phyloP scores from a whole-genome alignment of 2,329 filamentous ascomycete genomes.

The Verticillium dahliae region DNA sequence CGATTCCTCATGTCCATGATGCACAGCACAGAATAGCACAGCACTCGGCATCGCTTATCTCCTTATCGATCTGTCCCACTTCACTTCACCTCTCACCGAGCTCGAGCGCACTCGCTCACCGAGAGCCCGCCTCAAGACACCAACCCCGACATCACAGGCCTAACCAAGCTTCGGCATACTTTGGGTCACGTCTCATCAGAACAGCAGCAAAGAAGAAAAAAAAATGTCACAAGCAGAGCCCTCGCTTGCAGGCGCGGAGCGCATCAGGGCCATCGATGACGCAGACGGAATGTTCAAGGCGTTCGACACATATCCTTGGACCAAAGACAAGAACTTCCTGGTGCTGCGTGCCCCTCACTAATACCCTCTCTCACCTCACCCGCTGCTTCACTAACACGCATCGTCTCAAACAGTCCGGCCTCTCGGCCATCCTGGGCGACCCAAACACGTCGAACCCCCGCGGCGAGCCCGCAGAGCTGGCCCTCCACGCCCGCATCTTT shows the following conservation, averaged over 20 bases:
- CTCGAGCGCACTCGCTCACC: background rate
- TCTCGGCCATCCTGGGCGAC: slow-evolving; percentile 58
- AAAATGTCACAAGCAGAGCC: slow-evolving; percentile 3
- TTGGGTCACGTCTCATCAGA: background rate
- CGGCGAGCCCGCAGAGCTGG: slow-evolving; percentile 51
- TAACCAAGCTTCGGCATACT: background rate
- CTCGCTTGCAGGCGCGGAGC: slow-evolving; percentile 21
- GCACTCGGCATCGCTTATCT: background rate
- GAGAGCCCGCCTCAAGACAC: background rate
- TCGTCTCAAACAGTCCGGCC: slow-evolving; percentile 38
- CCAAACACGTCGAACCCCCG: slow-evolving; percentile 31
- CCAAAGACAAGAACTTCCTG: slow-evolving; percentile 61
- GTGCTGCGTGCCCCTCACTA: slow-evolving; percentile 25
- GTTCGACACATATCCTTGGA: slow-evolving; percentile 63
- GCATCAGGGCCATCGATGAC: slow-evolving; percentile 31
- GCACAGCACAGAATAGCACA: no score
- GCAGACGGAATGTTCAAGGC: slow-evolving; percentile 46
- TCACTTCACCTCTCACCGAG: background rate
- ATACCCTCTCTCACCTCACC: background rate
- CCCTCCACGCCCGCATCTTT: slow-evolving; percentile 60
- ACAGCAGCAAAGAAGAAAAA: background rate
- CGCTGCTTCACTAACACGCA: background rate
- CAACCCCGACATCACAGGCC: background rate
- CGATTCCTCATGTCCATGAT: background rate
- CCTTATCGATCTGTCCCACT: background rate